Evolutionary conservation across 2,329 filamentous ascomycete genomes (phyloP).

Genomic region (Phialophora chinensis): DNA sequence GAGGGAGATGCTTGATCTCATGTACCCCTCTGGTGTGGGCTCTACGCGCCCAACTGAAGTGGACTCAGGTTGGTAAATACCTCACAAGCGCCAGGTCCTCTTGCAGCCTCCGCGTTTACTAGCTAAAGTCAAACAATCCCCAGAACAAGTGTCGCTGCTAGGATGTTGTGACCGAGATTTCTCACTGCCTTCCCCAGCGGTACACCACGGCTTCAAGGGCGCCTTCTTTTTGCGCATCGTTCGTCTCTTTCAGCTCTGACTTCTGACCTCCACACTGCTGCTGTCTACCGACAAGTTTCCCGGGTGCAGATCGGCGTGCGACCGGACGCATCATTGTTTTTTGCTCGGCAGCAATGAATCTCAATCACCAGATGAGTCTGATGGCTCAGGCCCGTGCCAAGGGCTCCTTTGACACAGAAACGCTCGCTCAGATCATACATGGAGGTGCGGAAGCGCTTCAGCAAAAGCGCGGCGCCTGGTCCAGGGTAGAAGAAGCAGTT

Average conservation of each 20-base stretch:
- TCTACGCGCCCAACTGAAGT: not conserved
- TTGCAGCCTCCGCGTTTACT: not conserved
- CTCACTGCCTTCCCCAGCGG: not conserved
- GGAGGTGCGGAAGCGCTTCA: not conserved
- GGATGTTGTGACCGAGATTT: not conserved
- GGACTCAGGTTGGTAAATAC: not conserved
- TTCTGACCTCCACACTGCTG: not conserved
- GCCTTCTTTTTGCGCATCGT: not conserved
- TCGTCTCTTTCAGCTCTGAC: not conserved
- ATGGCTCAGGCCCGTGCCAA: constrained; percentile 1
- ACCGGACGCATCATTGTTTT: not conserved
- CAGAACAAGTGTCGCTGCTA: not conserved
- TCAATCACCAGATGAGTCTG: constrained; percentile 1
- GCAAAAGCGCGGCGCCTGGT: not conserved
- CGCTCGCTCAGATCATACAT: constrained; percentile 6
- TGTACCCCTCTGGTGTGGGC: constrained; percentile 1
- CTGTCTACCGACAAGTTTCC: not conserved
- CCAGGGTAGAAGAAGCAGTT: constrained; percentile 5
- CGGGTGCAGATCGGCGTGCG: not conserved
- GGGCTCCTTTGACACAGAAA: constrained; percentile 4
- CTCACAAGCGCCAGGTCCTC: not conserved
- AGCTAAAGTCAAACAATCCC: constrained; percentile 4
- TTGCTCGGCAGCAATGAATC: not conserved
- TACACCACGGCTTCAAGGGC: not conserved
- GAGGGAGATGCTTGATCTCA: not conserved